Evolutionary conservation across 1,284 basidiomycete genomes (phyloP).

Genomic region (Papiliotrema laurentii): DNA sequence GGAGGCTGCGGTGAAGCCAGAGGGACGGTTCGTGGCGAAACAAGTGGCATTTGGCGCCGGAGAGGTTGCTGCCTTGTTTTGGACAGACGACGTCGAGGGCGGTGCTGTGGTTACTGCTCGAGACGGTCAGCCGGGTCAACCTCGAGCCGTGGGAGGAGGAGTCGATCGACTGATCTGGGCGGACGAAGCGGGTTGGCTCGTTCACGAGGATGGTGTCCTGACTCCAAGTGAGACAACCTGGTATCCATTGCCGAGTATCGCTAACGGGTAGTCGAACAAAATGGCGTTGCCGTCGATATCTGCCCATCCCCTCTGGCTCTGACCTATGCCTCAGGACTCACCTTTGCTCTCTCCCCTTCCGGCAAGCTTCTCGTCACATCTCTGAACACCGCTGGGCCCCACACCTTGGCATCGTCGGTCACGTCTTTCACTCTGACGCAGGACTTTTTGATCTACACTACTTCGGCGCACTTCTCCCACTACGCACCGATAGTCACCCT

Average conservation of each 20-base stretch:
- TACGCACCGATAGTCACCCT: slow-evolving; percentile 61
- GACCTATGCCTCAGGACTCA: slow-evolving; percentile 43
- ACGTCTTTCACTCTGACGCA: slow-evolving; percentile 79
- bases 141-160: slow-evolving; percentile 3
- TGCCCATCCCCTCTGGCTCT: slow-evolving; percentile 26
- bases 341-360: slow-evolving; percentile 63
- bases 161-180: slow-evolving; percentile 31
- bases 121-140: not conserved
- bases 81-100: slow-evolving; percentile 9
- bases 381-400: slow-evolving; percentile 22
- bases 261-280: slow-evolving; percentile 2
- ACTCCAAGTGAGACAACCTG: slow-evolving; percentile 12
- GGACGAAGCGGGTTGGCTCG: slow-evolving; percentile 23
- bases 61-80: slow-evolving; percentile 20
- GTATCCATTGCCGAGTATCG: not conserved
- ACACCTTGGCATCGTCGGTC: slow-evolving; percentile 55
- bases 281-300: slow-evolving; percentile 12
- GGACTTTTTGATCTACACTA: slow-evolving; percentile 81
- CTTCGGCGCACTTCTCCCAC: slow-evolving; percentile 71
- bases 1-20: slow-evolving; percentile 38
- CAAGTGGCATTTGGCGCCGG: slow-evolving; percentile 30
- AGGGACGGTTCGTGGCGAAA: slow-evolving; percentile 28
- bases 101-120: slow-evolving; percentile 5
- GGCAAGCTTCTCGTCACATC: slow-evolving; percentile 60
- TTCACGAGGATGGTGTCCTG: slow-evolving; percentile 22